phyloP scores from a whole-genome alignment of 2,329 filamentous ascomycete genomes.

The Aspergillus uvarum region DNA sequence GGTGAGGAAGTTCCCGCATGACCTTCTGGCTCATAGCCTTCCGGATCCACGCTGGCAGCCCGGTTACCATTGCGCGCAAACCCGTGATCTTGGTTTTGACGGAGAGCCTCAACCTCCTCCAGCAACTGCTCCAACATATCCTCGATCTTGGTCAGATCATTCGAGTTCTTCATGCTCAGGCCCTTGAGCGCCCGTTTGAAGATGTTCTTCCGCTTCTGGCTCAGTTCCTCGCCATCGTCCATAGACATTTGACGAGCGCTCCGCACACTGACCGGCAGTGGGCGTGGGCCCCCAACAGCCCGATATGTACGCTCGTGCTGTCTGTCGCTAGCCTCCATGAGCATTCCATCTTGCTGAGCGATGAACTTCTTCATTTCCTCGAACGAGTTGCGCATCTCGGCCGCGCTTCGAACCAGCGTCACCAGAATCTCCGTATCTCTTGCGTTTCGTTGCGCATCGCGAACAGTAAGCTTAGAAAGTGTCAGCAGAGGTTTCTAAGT shows the following conservation, averaged over 20 bases:
- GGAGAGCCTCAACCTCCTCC: slow-evolving; percentile 83
- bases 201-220: slow-evolving; percentile 85
- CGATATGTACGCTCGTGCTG: slow-evolving; percentile 85
- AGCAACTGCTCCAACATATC: slow-evolving; percentile 90
- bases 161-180: slow-evolving; percentile 80
- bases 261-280: slow-evolving; percentile 69
- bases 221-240: slow-evolving; percentile 57
- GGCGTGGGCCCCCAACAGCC: slow-evolving; percentile 80
- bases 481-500: too few relatives aligned
- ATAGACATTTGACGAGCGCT: slow-evolving; percentile 52
- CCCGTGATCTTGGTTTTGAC: slow-evolving; percentile 54
- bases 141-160: slow-evolving; percentile 84
- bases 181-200: slow-evolving; percentile 92
- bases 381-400: slow-evolving; percentile 96
- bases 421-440: slow-evolving; percentile 95
- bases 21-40: slow-evolving; percentile 82
- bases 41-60: slow-evolving; percentile 61
- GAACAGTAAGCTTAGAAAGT: slow-evolving; percentile 68
- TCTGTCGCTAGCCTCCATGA: slow-evolving; percentile 82
- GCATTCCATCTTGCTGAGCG: slow-evolving; percentile 81
- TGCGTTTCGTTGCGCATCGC: slow-evolving; percentile 93
- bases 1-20: slow-evolving; percentile 73
- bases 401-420: slow-evolving; percentile 85
- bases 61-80: slow-evolving; percentile 26
- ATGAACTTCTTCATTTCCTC: slow-evolving; percentile 93